Evolutionary conservation across 2,329 filamentous ascomycete genomes (phyloP), one percentile per base, ranked within the genome.

Genomic region (Claviceps sorghi): DNA sequence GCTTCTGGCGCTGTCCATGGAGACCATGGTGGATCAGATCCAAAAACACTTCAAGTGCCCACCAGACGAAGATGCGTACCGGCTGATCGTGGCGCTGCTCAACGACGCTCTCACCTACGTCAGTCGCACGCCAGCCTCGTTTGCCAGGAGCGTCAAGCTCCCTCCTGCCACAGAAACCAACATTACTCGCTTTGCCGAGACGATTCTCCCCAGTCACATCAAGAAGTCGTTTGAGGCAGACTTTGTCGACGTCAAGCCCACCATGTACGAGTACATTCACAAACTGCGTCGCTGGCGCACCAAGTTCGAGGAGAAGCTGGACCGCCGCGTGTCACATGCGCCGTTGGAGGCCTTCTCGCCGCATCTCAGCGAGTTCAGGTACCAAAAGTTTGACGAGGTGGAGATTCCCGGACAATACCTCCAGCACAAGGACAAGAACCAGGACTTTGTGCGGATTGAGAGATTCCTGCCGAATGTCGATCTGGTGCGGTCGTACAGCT

Each of bases 11-110:
- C 73, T 97, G 44, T 96, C 91, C 0, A 97, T 99, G 93, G 93
- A 99, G 71, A 95, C 91, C 0, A 98, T 97, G 89, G 90, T 97
- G 32, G 93, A 98, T 64, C 91, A 97, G 69, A 95, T 98, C 54
- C 86, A 93, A 67, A 97, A 97, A 74, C 86, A 97, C 69, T 98
- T 98, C 79, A 98, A 98, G 71, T 97, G 93, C 62, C 91, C 91
- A 15, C 91, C 91, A 0, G 93, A 99, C 61, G 93, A 99, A 66
- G 93, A 99, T 71, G 94, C 93, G 2, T 97, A 97, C 68, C 80
- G 93, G 49, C 76, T 99, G 17, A 98, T 98, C 58, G 91, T 97
- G n/a, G 94, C 93, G 2, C 73, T 99, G 11, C 79, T 98, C 22
- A 98, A 98, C 65, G 93, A 99, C 67, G 93, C 88, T 0, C 71